Conservation (phyloP, 75 land plant species). For the Chamaecyparis obtusa region DNA sequence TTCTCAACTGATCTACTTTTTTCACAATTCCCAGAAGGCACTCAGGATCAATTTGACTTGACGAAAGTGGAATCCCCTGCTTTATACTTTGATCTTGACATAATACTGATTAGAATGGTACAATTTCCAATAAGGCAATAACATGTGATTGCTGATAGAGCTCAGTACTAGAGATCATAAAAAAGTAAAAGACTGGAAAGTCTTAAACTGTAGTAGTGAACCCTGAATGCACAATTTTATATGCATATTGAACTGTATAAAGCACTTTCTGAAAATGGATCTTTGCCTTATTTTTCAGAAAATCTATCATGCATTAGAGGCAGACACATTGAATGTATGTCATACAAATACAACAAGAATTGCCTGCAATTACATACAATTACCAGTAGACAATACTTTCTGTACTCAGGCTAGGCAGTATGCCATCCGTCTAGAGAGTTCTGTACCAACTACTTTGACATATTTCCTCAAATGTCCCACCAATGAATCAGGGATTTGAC, state of each 20-base stretch:
- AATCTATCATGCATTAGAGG: neutral
- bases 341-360: neutral
- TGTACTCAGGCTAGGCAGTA: neutral
- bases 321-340: neutral
- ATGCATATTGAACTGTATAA: neutral
- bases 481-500: neutral
- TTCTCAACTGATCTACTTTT: neutral
- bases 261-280: neutral
- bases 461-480: neutral
- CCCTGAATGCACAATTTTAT: neutral
- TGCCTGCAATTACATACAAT: neutral
- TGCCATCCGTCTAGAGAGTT: constrained; percentile 7
- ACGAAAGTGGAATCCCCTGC: neutral
- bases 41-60: neutral
- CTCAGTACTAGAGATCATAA: neutral
- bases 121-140: neutral
- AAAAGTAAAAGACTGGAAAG: neutral
- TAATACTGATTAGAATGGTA: neutral
- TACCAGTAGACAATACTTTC: neutral
- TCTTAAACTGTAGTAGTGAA: neutral
- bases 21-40: neutral
- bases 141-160: neutral
- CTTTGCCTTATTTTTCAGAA: neutral
- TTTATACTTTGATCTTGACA: neutral
- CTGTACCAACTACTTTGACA: constrained; percentile 9